These are phyloP conservation scores for Eucalyptus pauciflora DNA, from an alignment of 345 rosid species.

Conservation along the genomic window DNA sequence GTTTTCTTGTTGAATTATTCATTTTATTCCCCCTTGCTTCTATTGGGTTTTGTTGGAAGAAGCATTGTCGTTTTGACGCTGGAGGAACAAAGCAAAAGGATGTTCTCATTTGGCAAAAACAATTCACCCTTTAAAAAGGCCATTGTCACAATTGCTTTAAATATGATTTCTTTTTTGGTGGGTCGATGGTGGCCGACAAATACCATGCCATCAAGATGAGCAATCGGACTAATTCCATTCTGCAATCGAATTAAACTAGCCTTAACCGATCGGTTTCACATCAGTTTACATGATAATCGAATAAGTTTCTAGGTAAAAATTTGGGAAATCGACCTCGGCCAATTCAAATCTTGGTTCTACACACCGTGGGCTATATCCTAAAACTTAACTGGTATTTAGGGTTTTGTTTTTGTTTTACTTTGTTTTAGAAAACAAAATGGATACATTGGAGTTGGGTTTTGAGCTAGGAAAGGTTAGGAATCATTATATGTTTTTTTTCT, in stretches of 20 bases:
- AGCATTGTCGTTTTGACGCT: not conserved
- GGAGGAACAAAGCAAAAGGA: not conserved
- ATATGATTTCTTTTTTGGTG: not conserved
- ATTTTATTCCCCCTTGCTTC: not conserved
- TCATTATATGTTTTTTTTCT: not conserved
- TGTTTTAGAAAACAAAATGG: not conserved
- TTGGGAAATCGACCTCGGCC: not conserved
- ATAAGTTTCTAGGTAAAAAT: not conserved
- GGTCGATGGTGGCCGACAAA: not conserved
- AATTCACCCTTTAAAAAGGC: not conserved
- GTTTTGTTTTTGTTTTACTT: not conserved
- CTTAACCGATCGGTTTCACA: accelerated
- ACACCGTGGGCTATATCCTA: too few relatives aligned
- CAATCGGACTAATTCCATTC: not conserved
- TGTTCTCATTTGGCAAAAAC: not conserved
- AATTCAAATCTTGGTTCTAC: not conserved
- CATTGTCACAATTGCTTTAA: not conserved
- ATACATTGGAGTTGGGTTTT: not conserved
- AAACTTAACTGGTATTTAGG: not conserved
- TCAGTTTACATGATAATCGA: accelerated
- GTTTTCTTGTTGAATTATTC: not conserved
- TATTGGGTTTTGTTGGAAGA: not conserved
- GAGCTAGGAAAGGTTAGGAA: not conserved
- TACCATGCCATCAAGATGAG: not conserved
- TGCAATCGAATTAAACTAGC: not conserved